Conservation (phyloP, 1,139 yeast species). For the Lodderomyces beijingensis region DNA sequence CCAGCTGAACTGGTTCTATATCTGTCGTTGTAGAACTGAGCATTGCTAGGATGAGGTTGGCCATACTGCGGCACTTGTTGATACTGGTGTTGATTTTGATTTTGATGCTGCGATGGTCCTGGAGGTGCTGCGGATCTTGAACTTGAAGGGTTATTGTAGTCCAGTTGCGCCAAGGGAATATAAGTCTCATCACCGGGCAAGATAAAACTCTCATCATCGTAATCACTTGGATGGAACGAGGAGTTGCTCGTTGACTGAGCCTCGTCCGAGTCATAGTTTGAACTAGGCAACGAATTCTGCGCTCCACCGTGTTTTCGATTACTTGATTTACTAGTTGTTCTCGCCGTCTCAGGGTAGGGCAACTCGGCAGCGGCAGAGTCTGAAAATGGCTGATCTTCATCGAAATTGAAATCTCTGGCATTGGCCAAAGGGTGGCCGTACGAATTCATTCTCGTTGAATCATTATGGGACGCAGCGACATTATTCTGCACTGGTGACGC, state of each 20-base stretch:
- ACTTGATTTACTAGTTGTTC: not conserved
- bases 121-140: too few relatives aligned
- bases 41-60: too few relatives aligned
- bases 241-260: not conserved
- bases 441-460: constrained; percentile 12
- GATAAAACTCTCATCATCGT: constrained; percentile 12
- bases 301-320: not conserved
- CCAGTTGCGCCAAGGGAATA: too few relatives aligned
- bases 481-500: not conserved
- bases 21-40: constrained; percentile 1
- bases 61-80: constrained; percentile 2
- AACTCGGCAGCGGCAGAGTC: not conserved
- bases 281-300: not conserved
- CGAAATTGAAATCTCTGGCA: constrained; percentile 14
- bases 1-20: not conserved
- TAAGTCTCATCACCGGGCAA: constrained; percentile 11
- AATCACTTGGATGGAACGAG: constrained; percentile 12
- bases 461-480: not conserved
- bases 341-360: not conserved
- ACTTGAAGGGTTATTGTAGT: too few relatives aligned
- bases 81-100: not conserved
- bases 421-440: constrained; percentile 15
- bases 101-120: not conserved
- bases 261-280: not conserved
- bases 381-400: constrained; percentile 6